phyloP scores from a whole-genome alignment of 306 rosid species.

The Pyrus betulifolia region DNA sequence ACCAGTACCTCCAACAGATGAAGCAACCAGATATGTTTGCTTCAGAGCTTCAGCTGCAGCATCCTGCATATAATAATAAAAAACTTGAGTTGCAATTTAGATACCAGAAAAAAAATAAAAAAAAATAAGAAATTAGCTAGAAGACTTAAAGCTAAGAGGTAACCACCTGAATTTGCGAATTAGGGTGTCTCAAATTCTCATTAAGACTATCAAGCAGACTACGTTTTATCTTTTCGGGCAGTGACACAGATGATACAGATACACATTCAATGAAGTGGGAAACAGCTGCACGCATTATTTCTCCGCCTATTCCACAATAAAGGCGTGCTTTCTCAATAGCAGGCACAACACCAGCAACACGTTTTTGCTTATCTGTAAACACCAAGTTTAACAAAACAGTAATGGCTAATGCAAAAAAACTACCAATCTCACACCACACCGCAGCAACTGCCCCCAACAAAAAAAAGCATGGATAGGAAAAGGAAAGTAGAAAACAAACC shows the following conservation, averaged over 20 bases:
- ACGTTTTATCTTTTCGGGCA: conserved; percentile 60
- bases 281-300: conserved; percentile 92
- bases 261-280: conserved; percentile 83
- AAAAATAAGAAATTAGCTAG: not conserved
- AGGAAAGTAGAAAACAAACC: not conserved
- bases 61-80: conserved; percentile 40
- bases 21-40: conserved; percentile 47
- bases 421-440: not conserved
- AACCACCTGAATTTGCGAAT: conserved; percentile 89
- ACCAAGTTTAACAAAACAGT: conserved; percentile 6
- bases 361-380: conserved; percentile 60
- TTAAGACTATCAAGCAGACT: conserved; percentile 69
- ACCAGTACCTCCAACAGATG: conserved; percentile 35
- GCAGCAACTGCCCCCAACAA: not conserved
- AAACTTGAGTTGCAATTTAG: conserved; percentile 8
- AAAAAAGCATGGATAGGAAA: not conserved
- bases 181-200: conserved; percentile 95
- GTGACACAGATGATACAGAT: conserved; percentile 45
- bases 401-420: conserved; percentile 13
- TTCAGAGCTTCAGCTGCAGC: conserved; percentile 74
- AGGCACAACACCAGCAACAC: conserved; percentile 70
- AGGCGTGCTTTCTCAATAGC: conserved; percentile 87
- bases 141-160: conserved; percentile 6
- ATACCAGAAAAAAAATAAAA: conserved; percentile 11
- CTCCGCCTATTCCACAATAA: conserved; percentile 98